These are phyloP conservation scores for Exutisphaerella laricina DNA, from an alignment of 2,329 filamentous ascomycete genomes.

Conservation along the genomic window DNA sequence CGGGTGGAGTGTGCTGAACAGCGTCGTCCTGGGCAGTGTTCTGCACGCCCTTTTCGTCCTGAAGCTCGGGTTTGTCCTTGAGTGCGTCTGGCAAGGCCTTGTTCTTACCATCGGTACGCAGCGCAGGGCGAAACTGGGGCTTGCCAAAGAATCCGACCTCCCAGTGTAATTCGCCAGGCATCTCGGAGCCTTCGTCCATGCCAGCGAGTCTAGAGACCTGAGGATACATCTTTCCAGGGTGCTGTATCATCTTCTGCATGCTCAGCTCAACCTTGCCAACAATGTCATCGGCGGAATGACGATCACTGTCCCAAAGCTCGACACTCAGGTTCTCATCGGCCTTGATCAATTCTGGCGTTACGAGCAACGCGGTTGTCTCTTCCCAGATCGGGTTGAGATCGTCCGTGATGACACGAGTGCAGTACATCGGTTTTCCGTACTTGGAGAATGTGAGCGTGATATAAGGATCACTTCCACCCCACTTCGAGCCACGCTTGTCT, in stretches of 20 bases:
- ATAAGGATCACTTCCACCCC: slow-evolving; percentile 90
- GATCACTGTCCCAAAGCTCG: slow-evolving; percentile 94
- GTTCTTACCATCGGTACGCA: slow-evolving; percentile 84
- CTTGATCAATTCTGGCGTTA: slow-evolving; percentile 85
- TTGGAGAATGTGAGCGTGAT: slow-evolving; percentile 94
- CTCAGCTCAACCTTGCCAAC: slow-evolving; percentile 92
- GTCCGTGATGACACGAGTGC: slow-evolving; percentile 91
- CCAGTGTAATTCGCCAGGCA: slow-evolving; percentile 94
- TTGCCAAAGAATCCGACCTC: slow-evolving; percentile 94
- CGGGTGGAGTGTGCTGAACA: slow-evolving; percentile 82
- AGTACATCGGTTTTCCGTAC: slow-evolving; percentile 96
- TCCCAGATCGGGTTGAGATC: slow-evolving; percentile 91
- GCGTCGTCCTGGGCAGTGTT: slow-evolving; percentile 73
- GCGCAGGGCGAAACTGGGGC: slow-evolving; percentile 75
- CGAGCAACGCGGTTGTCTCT: slow-evolving; percentile 76
- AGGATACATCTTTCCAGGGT: slow-evolving; percentile 87
- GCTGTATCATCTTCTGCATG: slow-evolving; percentile 90
- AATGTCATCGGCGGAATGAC: slow-evolving; percentile 86
- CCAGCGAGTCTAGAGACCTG: slow-evolving; percentile 79
- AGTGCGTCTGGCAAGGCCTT: slow-evolving; percentile 67
- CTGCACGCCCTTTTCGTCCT: slow-evolving; percentile 79
- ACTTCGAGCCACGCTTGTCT: slow-evolving; percentile 71
- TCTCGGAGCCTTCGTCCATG: slow-evolving; percentile 74
- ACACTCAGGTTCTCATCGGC: slow-evolving; percentile 89
- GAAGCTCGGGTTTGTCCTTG: slow-evolving; percentile 66